Conservation (phyloP, 2,329 filamentous ascomycete species). For the Neobulgaria alba region DNA sequence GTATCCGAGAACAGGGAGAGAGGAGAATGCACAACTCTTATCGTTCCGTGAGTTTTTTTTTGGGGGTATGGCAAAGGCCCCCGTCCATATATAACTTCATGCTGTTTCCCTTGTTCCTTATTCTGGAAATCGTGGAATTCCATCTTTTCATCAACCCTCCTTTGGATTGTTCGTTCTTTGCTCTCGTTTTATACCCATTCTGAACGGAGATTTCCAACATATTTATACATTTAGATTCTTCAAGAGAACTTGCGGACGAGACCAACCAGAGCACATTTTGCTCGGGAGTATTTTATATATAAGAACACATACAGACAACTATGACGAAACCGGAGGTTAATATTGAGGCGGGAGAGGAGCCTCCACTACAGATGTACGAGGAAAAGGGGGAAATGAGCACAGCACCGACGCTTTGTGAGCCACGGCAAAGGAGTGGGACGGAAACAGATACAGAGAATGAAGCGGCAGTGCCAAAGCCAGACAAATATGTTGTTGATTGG, state of each 20-base stretch:
- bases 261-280: too few relatives aligned
- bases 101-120: not conserved
- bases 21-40: too few relatives aligned
- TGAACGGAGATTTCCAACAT: too few relatives aligned
- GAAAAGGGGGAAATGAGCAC: not conserved
- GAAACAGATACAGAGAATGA: not conserved
- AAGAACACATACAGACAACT: too few relatives aligned
- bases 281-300: too few relatives aligned
- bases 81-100: too few relatives aligned
- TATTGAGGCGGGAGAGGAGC: not conserved
- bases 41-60: not conserved
- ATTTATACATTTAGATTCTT: too few relatives aligned
- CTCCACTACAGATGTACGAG: not conserved
- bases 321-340: not conserved
- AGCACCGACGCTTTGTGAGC: not conserved
- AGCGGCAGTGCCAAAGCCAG: too few relatives aligned
- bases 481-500: conserved; percentile 39
- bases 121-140: not conserved
- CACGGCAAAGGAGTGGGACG: not conserved
- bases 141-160: not conserved
- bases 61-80: not conserved
- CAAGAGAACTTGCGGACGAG: too few relatives aligned
- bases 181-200: too few relatives aligned
- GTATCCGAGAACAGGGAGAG: too few relatives aligned
- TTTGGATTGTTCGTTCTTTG: not conserved